phyloP scores from a whole-genome alignment of 2,329 filamentous ascomycete species.

The Hypoxylon rubiginosum region DNA sequence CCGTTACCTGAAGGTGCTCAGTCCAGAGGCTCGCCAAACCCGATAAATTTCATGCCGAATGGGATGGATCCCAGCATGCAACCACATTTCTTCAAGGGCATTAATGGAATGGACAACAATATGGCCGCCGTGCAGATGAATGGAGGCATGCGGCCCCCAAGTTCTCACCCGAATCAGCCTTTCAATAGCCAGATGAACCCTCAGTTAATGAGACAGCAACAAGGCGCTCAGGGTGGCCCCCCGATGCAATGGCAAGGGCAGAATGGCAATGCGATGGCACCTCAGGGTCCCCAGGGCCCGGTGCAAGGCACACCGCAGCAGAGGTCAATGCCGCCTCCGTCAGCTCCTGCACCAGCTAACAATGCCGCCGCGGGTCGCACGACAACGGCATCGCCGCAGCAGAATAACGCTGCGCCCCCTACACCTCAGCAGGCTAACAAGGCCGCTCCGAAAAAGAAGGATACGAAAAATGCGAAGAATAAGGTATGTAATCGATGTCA shows the following conservation, averaged over 20 bases:
- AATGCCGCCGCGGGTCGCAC: slow-evolving; percentile 64
- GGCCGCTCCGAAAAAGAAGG: slow-evolving; percentile 83
- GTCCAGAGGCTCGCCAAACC: slow-evolving; percentile 75
- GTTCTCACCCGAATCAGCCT: slow-evolving; percentile 71
- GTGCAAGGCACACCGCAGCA: slow-evolving; percentile 80
- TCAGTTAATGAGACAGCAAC: slow-evolving; percentile 67
- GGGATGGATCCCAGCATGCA: slow-evolving; percentile 73
- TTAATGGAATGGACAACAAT: slow-evolving; percentile 66
- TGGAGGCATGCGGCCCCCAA: slow-evolving; percentile 75
- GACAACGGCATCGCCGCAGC: slow-evolving; percentile 72
- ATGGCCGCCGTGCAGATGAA: slow-evolving; percentile 72
- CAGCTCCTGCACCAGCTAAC: slow-evolving; percentile 65
- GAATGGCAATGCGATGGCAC: slow-evolving; percentile 60
- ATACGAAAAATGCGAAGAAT: slow-evolving; percentile 71
- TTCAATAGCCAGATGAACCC: slow-evolving; percentile 70
- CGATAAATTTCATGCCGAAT: slow-evolving; percentile 73
- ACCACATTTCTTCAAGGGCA: slow-evolving; percentile 70
- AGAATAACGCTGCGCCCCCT: slow-evolving; percentile 76
- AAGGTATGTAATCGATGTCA: slow-evolving; percentile 68
- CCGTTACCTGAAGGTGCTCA: slow-evolving; percentile 77
- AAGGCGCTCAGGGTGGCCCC: slow-evolving; percentile 55
- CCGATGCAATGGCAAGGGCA: slow-evolving; percentile 64
- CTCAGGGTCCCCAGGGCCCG: slow-evolving; percentile 62
- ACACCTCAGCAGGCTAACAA: slow-evolving; percentile 82
- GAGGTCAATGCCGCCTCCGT: slow-evolving; percentile 76